Evolutionary conservation across 2,329 filamentous ascomycete species (phyloP).

Genomic region (Penicillium digitatum): DNA sequence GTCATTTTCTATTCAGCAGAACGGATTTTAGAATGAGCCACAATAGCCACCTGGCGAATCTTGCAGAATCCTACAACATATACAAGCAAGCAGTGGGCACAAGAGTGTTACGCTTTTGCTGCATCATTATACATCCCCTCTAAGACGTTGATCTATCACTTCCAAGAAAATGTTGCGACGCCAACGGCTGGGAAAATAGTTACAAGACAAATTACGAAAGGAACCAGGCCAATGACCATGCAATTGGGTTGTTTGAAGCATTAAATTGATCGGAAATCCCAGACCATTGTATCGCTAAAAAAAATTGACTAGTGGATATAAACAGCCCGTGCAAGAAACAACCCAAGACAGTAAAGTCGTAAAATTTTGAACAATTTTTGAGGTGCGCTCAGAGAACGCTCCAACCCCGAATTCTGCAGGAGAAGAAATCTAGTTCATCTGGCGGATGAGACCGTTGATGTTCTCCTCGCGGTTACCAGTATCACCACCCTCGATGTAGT

Average conservation of each 20-base stretch:
- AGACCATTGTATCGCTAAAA: constrained; percentile 33
- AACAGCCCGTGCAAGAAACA: constrained; percentile 34
- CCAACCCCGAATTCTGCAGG: constrained; percentile 4
- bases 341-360: constrained; percentile 30
- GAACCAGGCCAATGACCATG: constrained; percentile 8
- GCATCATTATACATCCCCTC: too few relatives aligned
- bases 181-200: neutral
- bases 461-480: constrained; percentile 97
- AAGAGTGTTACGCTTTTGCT: too few relatives aligned
- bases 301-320: constrained; percentile 26
- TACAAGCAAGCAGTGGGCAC: too few relatives aligned
- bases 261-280: constrained; percentile 34
- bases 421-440: constrained; percentile 79
- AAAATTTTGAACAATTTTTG: constrained; percentile 21
- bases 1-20: too few relatives aligned
- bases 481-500: constrained; percentile 98
- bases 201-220: neutral
- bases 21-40: too few relatives aligned
- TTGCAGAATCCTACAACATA: too few relatives aligned
- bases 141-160: too few relatives aligned
- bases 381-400: neutral
- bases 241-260: constrained; percentile 36
- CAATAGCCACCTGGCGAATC: too few relatives aligned
- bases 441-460: constrained; percentile 92
- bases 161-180: too few relatives aligned